phyloP scores from a whole-genome alignment of 352 stramenopile species.

The Pythium phragmitis region DNA sequence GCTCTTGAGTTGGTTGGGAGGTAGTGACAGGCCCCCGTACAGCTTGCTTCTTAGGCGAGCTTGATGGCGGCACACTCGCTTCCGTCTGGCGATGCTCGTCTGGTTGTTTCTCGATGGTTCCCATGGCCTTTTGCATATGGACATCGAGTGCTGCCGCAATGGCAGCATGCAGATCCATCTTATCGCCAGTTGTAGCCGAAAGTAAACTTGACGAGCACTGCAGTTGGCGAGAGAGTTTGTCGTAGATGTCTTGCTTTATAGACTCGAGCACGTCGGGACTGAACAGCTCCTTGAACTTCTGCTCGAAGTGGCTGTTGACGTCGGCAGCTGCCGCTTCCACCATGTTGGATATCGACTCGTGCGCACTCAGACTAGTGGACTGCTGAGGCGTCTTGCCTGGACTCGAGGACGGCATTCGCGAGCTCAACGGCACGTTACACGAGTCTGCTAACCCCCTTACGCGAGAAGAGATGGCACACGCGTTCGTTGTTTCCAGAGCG shows the following conservation, averaged over 20 bases:
- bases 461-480: not conserved
- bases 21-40: not conserved
- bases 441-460: not conserved
- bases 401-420: not conserved
- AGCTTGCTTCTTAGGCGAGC: slow-evolving; percentile 12
- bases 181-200: slow-evolving; percentile 15
- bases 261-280: slow-evolving; percentile 48
- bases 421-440: not conserved
- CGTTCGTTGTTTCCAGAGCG: not conserved
- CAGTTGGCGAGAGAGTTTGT: slow-evolving; percentile 44
- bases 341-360: slow-evolving; percentile 19
- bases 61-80: slow-evolving; percentile 1
- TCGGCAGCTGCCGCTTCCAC: slow-evolving; percentile 21
- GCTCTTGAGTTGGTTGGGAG: not conserved
- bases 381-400: not conserved
- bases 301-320: slow-evolving; percentile 26
- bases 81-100: slow-evolving; percentile 11
- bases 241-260: slow-evolving; percentile 65
- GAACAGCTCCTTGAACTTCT: slow-evolving; percentile 54
- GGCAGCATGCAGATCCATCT: slow-evolving; percentile 42
- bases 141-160: slow-evolving; percentile 51
- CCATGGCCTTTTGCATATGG: slow-evolving; percentile 42
- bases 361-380: not conserved
- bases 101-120: slow-evolving; percentile 28
- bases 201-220: not conserved